Evolutionary conservation across 148 eudicot species (phyloP), one percentile per base, ranked within the genome.

Genomic region (Polygonum aviculare): DNA sequence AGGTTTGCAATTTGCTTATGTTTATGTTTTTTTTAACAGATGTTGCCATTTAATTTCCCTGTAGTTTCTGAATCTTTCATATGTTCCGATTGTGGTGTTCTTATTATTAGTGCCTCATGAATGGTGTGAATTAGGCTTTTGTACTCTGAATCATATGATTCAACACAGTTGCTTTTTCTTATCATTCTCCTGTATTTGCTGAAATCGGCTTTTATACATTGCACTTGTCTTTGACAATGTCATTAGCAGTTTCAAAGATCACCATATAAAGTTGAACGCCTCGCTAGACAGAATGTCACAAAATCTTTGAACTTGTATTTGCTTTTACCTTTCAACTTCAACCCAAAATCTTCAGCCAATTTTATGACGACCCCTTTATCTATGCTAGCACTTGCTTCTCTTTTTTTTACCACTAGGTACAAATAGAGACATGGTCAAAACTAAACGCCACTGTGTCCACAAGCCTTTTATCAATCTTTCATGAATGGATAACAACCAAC

Each of bases 91-190:
- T 9, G 16, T 60, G 67, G 31, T 60, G 36, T 60, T 60, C 67
- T 60, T 10, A 22, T 60, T 10, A 22, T 60, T 60, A 67, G 72
- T 67, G 19, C 72, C 41, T 67, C 21, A 36, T 35, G 45, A 67
- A 36, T 67, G 72, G 4, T 67, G 72, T 67, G 72, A 15, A 36
- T 67, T 67, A 67, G 72, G 45, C 11, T 67, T 63, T 67, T 63
- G 19, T 36, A 67, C 45, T 67, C 19, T 59, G 69, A 60, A 60
- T 60, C 69, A 26, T 60, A 26, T 60, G 16, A 60, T 60, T 60
- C 36, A 60, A 10, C 15, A 60, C 65, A 59, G 35, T 21, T 60
- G 31, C 12, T 7, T 57, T 14, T 14, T 36, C 5, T 3, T 67
- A 10, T 0, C 11, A 2, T 36, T 18, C 44, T 67, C 44, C 2